phyloP scores from a whole-genome alignment of 805 yeast genomes.

The Cyberlindnera bimundalis region DNA sequence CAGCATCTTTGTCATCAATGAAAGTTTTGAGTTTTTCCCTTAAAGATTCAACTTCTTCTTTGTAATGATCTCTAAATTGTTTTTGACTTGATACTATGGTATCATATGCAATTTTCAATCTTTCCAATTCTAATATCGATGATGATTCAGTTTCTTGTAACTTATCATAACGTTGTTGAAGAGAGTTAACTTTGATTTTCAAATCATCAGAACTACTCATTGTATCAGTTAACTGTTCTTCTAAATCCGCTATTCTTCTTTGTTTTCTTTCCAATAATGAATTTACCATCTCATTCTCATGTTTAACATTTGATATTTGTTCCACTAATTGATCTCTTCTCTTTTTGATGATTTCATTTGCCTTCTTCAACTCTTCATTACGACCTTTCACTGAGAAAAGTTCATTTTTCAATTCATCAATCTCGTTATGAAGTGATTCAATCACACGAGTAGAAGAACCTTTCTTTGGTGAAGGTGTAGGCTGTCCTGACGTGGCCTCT shows the following conservation, averaged over 20 bases:
- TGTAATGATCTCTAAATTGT: conserved; percentile 49
- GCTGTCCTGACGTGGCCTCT: background rate
- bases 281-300: conserved; percentile 72
- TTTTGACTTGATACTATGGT: conserved; percentile 48
- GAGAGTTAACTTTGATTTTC: conserved; percentile 45
- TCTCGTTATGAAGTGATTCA: conserved; percentile 41
- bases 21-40: conserved; percentile 36
- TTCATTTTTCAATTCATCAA: conserved; percentile 49
- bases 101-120: conserved; percentile 57
- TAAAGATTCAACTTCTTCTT: conserved; percentile 39
- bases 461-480: conserved; percentile 8
- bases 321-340: conserved; percentile 55
- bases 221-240: conserved; percentile 50
- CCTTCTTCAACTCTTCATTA: conserved; percentile 54
- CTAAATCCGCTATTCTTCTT: conserved; percentile 63
- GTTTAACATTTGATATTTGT: conserved; percentile 66
- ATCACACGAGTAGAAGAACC: conserved; percentile 32
- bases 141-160: conserved; percentile 44
- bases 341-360: conserved; percentile 43
- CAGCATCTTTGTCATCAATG: conserved; percentile 34
- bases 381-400: conserved; percentile 36
- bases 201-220: conserved; percentile 45
- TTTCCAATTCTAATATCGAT: conserved; percentile 48
- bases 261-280: conserved; percentile 69
- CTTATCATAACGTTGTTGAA: conserved; percentile 46